Base-by-base conservation (phyloP, 1,284 basidiomycete genomes). In the Meira miltonrushii region DNA sequence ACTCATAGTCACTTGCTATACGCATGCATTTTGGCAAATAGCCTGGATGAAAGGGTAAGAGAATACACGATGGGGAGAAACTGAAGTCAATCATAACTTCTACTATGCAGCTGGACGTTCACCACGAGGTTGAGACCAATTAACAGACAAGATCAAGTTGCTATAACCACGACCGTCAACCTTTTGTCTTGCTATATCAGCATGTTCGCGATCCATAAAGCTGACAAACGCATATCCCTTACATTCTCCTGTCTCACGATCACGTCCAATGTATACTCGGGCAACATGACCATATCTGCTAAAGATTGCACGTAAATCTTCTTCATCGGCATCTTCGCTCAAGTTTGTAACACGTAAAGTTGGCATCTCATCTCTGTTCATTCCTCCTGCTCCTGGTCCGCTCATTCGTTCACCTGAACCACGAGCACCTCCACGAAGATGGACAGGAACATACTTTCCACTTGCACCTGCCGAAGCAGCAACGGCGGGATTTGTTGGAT, bases 291-390 rank as follows among this genome's bases (percentile, higher is more conserved):
- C 80, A 62, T 81, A 82, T 28, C 79, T 71, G 51, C 69, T 69
- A 79, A 99, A 98, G 21, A 99, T 83, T 28, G 92, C 91, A 61
- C 93, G 87, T 54, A 99, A 82, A 80, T 98, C 95, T 78, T 88
- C 88, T 79, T 98, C 95, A 71, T 90, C 87, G 1, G 92, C 92
- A 74, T 98, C 95, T 79, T 92, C 89, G 37, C 90, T 92, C 63
- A 99, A 88, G 76, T 97, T 98, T 44, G 95, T 97, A 69, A 99
- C 91, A 54, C 95, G 90, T 23, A 99, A 84, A 0, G 95, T 99
- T 2, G 95, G 94, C 25, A 94, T 83, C 76, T 98, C 94, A 79
- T 97, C 94, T 57, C 72, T 62, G 55, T 55, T 57, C 44, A 66
- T 64, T 46, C 82, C 81, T 21, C 64, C 67, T 21, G 7, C 17